phyloP scores from a whole-genome alignment of 345 rosid species.

The Acer negundo region DNA sequence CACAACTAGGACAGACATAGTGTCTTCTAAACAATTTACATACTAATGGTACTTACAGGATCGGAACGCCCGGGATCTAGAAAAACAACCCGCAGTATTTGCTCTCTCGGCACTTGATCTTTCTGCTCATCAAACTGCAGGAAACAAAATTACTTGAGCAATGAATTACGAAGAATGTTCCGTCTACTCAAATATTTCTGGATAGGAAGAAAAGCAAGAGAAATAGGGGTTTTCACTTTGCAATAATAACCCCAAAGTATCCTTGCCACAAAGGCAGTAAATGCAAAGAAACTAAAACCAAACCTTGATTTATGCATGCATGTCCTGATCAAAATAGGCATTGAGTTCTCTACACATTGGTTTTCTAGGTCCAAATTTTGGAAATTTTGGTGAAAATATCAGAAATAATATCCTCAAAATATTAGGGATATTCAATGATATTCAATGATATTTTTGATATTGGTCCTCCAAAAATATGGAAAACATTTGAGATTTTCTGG shows the following conservation, averaged over 20 bases:
- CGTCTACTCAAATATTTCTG: not conserved
- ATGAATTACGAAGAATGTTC: not conserved
- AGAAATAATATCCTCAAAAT: no score
- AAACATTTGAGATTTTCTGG: no score
- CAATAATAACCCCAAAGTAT: not conserved
- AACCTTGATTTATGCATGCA: not conserved
- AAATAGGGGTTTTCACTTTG: not conserved
- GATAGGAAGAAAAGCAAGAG: not conserved
- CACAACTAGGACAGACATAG: not conserved
- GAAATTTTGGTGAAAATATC: no score
- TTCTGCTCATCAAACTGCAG: slow-evolving; percentile 94
- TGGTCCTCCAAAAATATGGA: no score
- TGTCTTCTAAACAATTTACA: not conserved
- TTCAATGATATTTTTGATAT: no score
- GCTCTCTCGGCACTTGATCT: slow-evolving; percentile 79
- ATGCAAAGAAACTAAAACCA: not conserved
- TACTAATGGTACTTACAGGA: slow-evolving; percentile 54
- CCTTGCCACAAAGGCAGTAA: not conserved
- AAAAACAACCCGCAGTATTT: slow-evolving; percentile 80
- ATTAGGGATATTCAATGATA: no score
- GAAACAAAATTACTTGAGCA: slow-evolving; percentile 9
- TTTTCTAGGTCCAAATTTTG: no score
- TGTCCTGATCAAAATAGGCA: slow-evolving; percentile 1
- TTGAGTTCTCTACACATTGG: not conserved
- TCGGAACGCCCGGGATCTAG: slow-evolving; percentile 74